A percentile compares a stretch with the other conserved stretches of the same genome.
Evolutionary conservation across 202 grass and related monocot genomes (phyloP).

Genomic region (Setaria italica): DNA sequence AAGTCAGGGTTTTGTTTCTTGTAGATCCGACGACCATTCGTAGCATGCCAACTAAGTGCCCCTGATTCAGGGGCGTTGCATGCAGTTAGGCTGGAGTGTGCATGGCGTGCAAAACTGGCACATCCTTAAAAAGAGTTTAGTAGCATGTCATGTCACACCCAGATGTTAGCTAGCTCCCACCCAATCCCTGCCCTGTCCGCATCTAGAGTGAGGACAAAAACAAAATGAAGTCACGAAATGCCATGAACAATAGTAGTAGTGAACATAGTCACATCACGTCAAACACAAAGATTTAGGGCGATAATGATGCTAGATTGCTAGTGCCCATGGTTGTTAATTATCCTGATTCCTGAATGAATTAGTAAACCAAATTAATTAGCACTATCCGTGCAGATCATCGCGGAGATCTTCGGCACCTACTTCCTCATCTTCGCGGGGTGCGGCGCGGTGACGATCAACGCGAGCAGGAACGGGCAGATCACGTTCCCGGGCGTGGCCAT

Average conservation of each 20-base stretch:
- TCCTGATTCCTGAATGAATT: too few species aligned
- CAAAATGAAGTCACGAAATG: neutral
- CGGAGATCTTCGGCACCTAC: conserved; percentile 90
- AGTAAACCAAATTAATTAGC: neutral
- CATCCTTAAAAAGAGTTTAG: conserved; percentile 4
- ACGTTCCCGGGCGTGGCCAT: conserved; percentile 91
- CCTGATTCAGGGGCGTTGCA: neutral
- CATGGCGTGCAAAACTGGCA: neutral
- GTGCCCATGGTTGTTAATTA: too few species aligned
- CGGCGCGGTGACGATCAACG: conserved; percentile 85
- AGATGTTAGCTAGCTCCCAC: too few species aligned
- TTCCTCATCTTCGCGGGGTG: conserved; percentile 98
- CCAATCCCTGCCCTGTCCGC: neutral
- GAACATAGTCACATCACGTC: too few species aligned
- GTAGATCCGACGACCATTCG: neutral
- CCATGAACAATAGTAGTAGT: neutral
- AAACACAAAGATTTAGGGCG: neutral
- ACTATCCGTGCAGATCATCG: conserved; percentile 57
- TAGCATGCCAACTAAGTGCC: neutral
- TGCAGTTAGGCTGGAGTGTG: neutral
- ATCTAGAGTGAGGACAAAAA: neutral
- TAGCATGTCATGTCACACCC: too few species aligned
- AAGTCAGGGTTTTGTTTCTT: neutral
- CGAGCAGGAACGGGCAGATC: conserved; percentile 59
- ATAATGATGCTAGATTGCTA: too few species aligned